Conservation (phyloP, 23 red algal species). For the Rhodosorus marinus region DNA sequence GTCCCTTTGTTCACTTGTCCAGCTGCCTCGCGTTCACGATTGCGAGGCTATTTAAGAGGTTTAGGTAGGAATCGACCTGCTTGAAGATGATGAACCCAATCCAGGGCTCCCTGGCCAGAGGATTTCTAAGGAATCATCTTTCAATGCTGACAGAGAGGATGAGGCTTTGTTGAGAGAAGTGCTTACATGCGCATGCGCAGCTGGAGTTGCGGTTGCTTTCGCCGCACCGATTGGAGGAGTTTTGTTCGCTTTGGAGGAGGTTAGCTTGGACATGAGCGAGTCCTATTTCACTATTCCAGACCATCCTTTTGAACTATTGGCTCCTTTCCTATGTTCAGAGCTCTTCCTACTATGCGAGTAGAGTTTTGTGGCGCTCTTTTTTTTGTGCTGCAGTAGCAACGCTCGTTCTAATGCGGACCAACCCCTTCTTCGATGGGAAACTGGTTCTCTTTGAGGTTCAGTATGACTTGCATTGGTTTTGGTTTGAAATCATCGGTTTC, state of each 20-base stretch:
- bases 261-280: no score
- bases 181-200: slow-evolving; percentile 34
- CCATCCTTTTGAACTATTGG: no score
- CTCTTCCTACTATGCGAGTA: slow-evolving; percentile 38
- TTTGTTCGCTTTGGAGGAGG: slow-evolving; percentile 72
- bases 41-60: no score
- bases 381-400: slow-evolving; percentile 49
- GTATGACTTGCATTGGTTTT: slow-evolving; percentile 44
- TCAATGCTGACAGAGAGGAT: no score
- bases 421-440: slow-evolving; percentile 59
- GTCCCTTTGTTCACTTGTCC: slow-evolving; percentile 29
- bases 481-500: slow-evolving; percentile 81
- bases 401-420: slow-evolving; percentile 40
- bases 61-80: no score
- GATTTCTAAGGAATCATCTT: no score
- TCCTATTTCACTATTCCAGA: no score
- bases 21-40: neutral
- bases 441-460: slow-evolving; percentile 61
- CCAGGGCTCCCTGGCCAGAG: no score
- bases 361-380: slow-evolving; percentile 69
- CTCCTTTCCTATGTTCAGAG: no score
- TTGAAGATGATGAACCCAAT: no score
- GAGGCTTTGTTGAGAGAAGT: no score
- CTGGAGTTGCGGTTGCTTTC: slow-evolving; percentile 73
- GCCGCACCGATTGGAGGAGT: slow-evolving; percentile 77